Percentiles rank a stretch among this genome's conserved stretches.
Evolutionary conservation across 495 filamentous ascomycete species (phyloP).

Genomic region (Halenospora varia): DNA sequence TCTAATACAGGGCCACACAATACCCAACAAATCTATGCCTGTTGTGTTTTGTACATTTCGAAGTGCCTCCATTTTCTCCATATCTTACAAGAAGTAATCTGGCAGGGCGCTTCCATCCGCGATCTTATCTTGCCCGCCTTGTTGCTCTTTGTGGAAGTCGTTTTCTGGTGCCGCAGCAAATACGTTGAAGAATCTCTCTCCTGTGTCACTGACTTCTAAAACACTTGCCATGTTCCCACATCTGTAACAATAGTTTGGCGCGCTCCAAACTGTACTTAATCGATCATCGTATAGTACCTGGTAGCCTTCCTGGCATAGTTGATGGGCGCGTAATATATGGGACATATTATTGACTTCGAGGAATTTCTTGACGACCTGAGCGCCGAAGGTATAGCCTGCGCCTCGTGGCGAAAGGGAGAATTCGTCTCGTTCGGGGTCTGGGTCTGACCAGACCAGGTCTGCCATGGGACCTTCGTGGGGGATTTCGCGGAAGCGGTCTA

Average conservation of each 20-base stretch:
- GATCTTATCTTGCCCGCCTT: slow-evolving; percentile 42
- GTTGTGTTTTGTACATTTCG: not conserved
- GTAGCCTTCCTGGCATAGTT: slow-evolving; percentile 95
- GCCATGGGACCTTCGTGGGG: slow-evolving; percentile 99
- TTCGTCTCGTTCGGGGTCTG: slow-evolving; percentile 91
- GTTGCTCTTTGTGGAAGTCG: slow-evolving; percentile 76
- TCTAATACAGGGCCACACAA: not conserved
- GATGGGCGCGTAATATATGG: slow-evolving; percentile 93
- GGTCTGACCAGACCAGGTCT: slow-evolving; percentile 98
- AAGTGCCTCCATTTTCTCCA: not conserved
- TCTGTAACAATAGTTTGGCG: slow-evolving; percentile 93
- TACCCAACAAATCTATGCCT: not conserved
- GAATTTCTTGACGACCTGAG: slow-evolving; percentile 96
- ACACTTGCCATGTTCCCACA: slow-evolving; percentile 98
- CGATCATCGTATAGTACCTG: slow-evolving; percentile 93
- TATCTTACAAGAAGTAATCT: slow-evolving; percentile 48
- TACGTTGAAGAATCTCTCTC: slow-evolving; percentile 92
- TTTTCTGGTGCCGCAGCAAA: slow-evolving; percentile 97
- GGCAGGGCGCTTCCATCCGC: slow-evolving; percentile 47
- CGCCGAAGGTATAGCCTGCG: slow-evolving; percentile 94
- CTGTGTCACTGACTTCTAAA: slow-evolving; percentile 87
- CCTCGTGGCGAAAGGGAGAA: slow-evolving; percentile 92
- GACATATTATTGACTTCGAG: slow-evolving; percentile 94
- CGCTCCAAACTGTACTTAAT: slow-evolving; percentile 94
- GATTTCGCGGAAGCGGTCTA: slow-evolving; percentile 96